Conservation (phyloP, 225 moss, liverwort and hornwort genomes). For the Thuidium tamariscinum region DNA sequence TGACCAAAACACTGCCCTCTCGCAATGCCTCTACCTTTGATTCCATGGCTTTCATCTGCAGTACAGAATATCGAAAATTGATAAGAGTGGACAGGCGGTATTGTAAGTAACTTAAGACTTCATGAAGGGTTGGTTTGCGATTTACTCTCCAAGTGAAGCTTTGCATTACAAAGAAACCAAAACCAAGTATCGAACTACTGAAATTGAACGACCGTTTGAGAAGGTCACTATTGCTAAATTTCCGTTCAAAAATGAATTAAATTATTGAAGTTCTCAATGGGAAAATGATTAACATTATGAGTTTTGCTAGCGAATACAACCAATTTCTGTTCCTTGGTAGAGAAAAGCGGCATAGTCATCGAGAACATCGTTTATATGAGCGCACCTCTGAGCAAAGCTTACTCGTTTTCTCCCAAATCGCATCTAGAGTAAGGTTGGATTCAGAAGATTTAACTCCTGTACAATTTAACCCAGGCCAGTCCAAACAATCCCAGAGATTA, state of each 20-base stretch:
- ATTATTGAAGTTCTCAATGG: neutral
- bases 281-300: neutral
- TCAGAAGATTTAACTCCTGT: slow-evolving; percentile 73
- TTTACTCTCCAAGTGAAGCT: neutral
- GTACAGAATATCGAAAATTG: neutral
- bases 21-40: slow-evolving; percentile 50
- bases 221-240: neutral
- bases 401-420: slow-evolving; percentile 37
- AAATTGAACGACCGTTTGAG: neutral
- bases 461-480: neutral
- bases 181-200: neutral
- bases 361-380: neutral
- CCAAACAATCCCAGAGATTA: neutral
- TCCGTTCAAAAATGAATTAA: neutral
- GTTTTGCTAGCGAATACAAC: neutral
- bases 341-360: neutral
- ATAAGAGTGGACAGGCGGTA: neutral
- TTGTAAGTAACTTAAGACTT: neutral
- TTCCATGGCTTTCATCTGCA: slow-evolving; percentile 54
- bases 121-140: neutral
- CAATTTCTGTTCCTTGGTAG: neutral
- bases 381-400: slow-evolving; percentile 59
- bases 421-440: slow-evolving; percentile 52
- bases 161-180: neutral
- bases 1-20: slow-evolving; percentile 54